Evolutionary conservation across 1,284 basidiomycete genomes (phyloP).

Genomic region (Apiotrichum domesticum): DNA sequence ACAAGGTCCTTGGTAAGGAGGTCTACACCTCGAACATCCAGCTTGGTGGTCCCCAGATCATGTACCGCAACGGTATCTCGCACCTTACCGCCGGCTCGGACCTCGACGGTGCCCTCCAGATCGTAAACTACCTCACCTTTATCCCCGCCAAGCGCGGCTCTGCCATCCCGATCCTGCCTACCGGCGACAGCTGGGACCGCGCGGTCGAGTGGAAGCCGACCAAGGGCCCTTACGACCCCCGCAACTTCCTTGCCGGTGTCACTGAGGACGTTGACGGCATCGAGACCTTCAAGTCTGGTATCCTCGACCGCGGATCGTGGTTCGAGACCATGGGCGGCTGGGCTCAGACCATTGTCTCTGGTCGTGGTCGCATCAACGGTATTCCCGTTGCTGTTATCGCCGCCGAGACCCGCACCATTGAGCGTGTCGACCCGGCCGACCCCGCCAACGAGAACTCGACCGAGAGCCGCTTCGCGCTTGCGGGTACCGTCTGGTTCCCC

Average conservation of each 20-base stretch:
- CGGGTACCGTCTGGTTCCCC: constrained; percentile 98
- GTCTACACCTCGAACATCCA: constrained; percentile 99
- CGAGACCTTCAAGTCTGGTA: constrained; percentile 72
- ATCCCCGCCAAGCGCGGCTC: constrained; percentile 70
- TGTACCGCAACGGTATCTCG: constrained; percentile 99
- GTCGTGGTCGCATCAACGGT: constrained; percentile 90
- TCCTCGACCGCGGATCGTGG: constrained; percentile 95
- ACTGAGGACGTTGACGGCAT: constrained; percentile 65
- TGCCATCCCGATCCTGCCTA: constrained; percentile 65
- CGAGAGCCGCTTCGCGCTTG: constrained; percentile 97
- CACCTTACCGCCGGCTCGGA: constrained; percentile 93
- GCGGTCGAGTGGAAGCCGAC: constrained; percentile 84
- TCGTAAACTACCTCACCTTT: constrained; percentile 92
- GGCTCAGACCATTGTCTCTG: constrained; percentile 94
- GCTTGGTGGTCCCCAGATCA: constrained; percentile 97
- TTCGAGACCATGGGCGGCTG: constrained; percentile 62
- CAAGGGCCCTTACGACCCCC: constrained; percentile 92
- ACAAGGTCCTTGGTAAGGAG: constrained; percentile 98
- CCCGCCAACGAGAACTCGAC: constrained; percentile 98
- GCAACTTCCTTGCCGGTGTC: constrained; percentile 96
- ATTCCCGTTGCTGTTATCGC: constrained; percentile 98
- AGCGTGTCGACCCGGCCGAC: constrained; percentile 94
- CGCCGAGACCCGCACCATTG: constrained; percentile 83
- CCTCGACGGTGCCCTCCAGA: constrained; percentile 85
- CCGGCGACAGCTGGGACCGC: constrained; percentile 83